Percentiles rank a stretch among this genome's conserved stretches.
These are phyloP conservation scores for Suillus decipiens DNA, from an alignment of 768 basidiomycete genomes.

Conservation along the genomic window DNA sequence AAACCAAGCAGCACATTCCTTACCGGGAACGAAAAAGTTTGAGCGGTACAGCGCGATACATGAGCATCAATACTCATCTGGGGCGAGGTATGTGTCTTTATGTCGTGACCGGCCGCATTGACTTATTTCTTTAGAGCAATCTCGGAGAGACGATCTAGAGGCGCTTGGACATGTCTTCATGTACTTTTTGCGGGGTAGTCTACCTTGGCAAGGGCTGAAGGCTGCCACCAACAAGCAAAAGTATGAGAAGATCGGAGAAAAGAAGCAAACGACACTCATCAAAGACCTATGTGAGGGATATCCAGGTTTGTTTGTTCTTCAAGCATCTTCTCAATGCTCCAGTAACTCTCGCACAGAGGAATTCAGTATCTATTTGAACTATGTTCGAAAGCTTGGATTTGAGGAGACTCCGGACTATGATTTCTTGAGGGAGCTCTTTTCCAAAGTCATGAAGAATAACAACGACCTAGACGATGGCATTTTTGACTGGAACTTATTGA, in stretches of 20 bases:
- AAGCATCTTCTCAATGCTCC: not conserved
- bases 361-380: conserved; percentile 98
- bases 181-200: conserved; percentile 96
- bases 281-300: conserved; percentile 96
- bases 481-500: conserved; percentile 95
- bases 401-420: conserved; percentile 99
- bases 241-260: conserved; percentile 99
- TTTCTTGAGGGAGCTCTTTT: conserved; percentile 92
- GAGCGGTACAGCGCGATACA: conserved; percentile 97
- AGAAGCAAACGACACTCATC: conserved; percentile 98
- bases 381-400: conserved; percentile 98
- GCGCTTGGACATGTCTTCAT: conserved; percentile 99
- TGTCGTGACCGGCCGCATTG: conserved; percentile 12
- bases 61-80: conserved; percentile 99
- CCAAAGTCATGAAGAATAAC: conserved; percentile 90
- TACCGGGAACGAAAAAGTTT: conserved; percentile 98
- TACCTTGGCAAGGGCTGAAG: conserved; percentile 99
- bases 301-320: conserved; percentile 62
- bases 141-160: conserved; percentile 94
- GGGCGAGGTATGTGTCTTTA: conserved; percentile 71
- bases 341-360: conserved; percentile 64
- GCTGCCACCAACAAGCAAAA: conserved; percentile 99
- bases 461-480: conserved; percentile 90
- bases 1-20: conserved; percentile 99
- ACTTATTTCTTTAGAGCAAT: conserved; percentile 61